Base-by-base conservation (phyloP, 2,329 filamentous ascomycete genomes). In the Trichoderma oligosporum region DNA sequence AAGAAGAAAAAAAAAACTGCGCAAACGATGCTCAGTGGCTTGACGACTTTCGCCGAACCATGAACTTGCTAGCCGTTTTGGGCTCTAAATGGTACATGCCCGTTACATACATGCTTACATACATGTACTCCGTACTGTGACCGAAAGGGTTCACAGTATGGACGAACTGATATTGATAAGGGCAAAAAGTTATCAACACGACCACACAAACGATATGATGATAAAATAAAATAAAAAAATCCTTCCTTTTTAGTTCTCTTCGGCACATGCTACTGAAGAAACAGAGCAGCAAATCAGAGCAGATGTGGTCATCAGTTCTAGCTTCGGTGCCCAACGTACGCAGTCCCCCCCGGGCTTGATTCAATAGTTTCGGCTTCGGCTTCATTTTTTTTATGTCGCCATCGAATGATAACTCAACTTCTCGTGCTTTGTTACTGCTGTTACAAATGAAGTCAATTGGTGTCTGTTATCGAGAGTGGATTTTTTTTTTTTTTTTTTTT, bases 111-210 rank as follows among this genome's bases (percentile, higher is more conserved):
- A 49, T 38, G 46, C 38, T 20, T 22, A 41, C 11, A 41, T n/a
- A 41, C 38, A 22, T 41, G 38, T 41, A 20, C 38, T 41, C 38
- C 22, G 38, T 20, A 41, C 38, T 41, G 38, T 41, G 46, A 29
- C 24, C 22, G 46, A 24, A 27, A 24, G 25, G 46, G 33, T 49
- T 49, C 47, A 33, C 16, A 39, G 39, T 20, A 35, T 33, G 36
- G 29, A 24, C 29, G 25, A n/a, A n/a, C n/a, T 51, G 47, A 51
- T 41, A 51, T 51, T 39, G 47, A 51, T 51, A 51, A 51, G 47
- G 47, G 47, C 47, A 51, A 29, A 29, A 25, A 18, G 33, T n/a
- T 9, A 20, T 49, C 24, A 4, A 31, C 24, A 25, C 24, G 36
- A 51, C 25, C 31, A 41, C 47, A 51, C 47, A 51, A 49, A 27